phyloP scores from a whole-genome alignment of 148 eudicot genomes.

The Dianthus caryophyllus region DNA sequence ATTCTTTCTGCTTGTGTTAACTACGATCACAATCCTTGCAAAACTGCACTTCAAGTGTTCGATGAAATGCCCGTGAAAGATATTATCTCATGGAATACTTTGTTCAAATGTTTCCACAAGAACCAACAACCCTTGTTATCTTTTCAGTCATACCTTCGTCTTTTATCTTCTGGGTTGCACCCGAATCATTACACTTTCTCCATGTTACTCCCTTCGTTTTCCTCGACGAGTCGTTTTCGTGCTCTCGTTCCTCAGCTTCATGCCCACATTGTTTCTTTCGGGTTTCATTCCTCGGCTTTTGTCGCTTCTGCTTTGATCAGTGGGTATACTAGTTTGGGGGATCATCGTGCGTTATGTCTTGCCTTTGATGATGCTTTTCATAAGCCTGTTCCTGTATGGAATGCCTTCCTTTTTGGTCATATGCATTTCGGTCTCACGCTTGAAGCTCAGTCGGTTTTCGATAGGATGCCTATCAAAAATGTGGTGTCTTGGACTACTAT shows the following conservation, averaged over 20 bases:
- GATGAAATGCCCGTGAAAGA: slow-evolving; percentile 70
- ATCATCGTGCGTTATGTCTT: slow-evolving; percentile 26
- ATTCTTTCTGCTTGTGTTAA: slow-evolving; percentile 42
- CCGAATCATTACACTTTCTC: slow-evolving; percentile 60
- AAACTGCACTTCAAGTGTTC: slow-evolving; percentile 51
- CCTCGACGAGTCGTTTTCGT: slow-evolving; percentile 26
- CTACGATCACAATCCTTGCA: slow-evolving; percentile 24
- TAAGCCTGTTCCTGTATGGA: slow-evolving; percentile 49
- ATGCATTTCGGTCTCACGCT: slow-evolving; percentile 54
- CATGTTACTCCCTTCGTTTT: slow-evolving; percentile 38
- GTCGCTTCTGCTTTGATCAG: slow-evolving; percentile 64
- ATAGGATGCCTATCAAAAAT: slow-evolving; percentile 48
- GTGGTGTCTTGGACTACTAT: slow-evolving; percentile 60
- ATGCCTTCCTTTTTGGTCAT: slow-evolving; percentile 60
- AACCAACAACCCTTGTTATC: slow-evolving; percentile 18
- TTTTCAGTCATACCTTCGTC: slow-evolving; percentile 29
- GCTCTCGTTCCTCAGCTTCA: slow-evolving; percentile 67
- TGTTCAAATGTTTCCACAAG: slow-evolving; percentile 49
- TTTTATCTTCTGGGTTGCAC: slow-evolving; percentile 33
- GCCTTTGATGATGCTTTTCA: slow-evolving; percentile 50
- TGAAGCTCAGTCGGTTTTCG: slow-evolving; percentile 50
- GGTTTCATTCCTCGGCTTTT: slow-evolving; percentile 34
- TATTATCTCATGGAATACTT: slow-evolving; percentile 69
- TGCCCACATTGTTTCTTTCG: slow-evolving; percentile 34
- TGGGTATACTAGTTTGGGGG: slow-evolving; percentile 43